Conservation (phyloP, 2,329 filamentous ascomycete species). For the Lachnellula cervina region DNA sequence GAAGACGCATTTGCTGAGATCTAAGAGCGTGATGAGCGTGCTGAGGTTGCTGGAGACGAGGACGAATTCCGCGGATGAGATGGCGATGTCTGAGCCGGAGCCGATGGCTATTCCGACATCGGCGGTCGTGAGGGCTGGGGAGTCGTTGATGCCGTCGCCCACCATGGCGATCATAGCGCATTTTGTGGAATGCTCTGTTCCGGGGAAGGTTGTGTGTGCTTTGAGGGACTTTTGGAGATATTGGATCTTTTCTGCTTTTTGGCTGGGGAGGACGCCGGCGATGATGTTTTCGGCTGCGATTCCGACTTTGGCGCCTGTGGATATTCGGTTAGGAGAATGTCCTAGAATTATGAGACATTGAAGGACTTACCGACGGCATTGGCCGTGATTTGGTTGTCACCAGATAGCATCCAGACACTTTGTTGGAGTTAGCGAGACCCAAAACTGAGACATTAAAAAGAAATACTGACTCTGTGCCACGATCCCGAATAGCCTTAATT, state of each 20-base stretch:
- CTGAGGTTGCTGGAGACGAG: conserved; percentile 59
- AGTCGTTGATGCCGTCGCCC: conserved; percentile 83
- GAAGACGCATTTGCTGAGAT: conserved; percentile 57
- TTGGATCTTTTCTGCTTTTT: conserved; percentile 71
- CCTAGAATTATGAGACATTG: no score
- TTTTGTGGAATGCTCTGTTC: conserved; percentile 27
- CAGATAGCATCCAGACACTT: conserved; percentile 82
- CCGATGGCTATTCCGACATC: conserved; percentile 82
- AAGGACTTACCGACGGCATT: conserved; percentile 59
- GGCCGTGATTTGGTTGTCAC: conserved; percentile 84
- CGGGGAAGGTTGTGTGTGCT: neutral
- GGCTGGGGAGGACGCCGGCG: conserved; percentile 77
- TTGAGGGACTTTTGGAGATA: conserved; percentile 46
- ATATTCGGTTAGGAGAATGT: no score
- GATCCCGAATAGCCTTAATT: conserved; percentile 57
- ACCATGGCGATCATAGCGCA: conserved; percentile 71
- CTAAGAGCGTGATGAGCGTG: conserved; percentile 54
- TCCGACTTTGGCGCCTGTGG: conserved; percentile 51
- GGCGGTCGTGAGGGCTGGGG: conserved; percentile 71
- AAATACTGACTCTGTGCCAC: conserved; percentile 48
- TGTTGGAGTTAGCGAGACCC: no score
- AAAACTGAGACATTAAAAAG: no score
- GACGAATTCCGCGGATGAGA: conserved; percentile 77
- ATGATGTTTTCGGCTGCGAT: conserved; percentile 73
- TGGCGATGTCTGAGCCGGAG: conserved; percentile 75